These are phyloP conservation scores for Haplographium delicatum DNA, from an alignment of 495 filamentous ascomycete genomes.

Conservation along the genomic window DNA sequence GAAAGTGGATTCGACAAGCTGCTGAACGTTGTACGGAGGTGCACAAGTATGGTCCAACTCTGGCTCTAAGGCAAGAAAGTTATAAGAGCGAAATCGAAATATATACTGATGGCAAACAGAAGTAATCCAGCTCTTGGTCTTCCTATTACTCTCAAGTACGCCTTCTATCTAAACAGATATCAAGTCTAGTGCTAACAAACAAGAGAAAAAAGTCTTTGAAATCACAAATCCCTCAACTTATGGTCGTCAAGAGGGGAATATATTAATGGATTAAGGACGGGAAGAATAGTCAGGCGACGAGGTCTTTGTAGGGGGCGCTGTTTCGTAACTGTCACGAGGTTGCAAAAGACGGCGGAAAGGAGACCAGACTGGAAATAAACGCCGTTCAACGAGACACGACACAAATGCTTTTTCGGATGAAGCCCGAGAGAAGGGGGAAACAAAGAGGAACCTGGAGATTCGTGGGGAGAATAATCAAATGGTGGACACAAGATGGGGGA, in stretches of 20 bases:
- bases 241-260: not conserved
- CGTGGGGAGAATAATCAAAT: not conserved
- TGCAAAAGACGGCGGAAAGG: constrained; percentile 6
- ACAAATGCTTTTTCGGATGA: constrained; percentile 1
- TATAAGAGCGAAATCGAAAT: constrained; percentile 1
- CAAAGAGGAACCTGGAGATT: not conserved
- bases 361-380: not conserved
- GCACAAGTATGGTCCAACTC: not conserved
- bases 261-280: not conserved
- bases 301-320: not conserved
- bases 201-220: constrained; percentile 9
- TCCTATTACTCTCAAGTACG: constrained; percentile 7
- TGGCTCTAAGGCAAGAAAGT: not conserved
- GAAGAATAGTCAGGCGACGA: constrained; percentile 8
- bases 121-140: constrained; percentile 21
- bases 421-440: not conserved
- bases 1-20: not conserved
- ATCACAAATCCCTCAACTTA: not conserved
- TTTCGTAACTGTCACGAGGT: constrained; percentile 6
- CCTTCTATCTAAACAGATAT: constrained; percentile 2
- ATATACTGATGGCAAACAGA: not conserved
- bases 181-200: constrained; percentile 1
- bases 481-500: not conserved
- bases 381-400: constrained; percentile 3
- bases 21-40: too few species aligned